phyloP scores from a whole-genome alignment of 768 basidiomycete species.

The Cystofilobasidium macerans region DNA sequence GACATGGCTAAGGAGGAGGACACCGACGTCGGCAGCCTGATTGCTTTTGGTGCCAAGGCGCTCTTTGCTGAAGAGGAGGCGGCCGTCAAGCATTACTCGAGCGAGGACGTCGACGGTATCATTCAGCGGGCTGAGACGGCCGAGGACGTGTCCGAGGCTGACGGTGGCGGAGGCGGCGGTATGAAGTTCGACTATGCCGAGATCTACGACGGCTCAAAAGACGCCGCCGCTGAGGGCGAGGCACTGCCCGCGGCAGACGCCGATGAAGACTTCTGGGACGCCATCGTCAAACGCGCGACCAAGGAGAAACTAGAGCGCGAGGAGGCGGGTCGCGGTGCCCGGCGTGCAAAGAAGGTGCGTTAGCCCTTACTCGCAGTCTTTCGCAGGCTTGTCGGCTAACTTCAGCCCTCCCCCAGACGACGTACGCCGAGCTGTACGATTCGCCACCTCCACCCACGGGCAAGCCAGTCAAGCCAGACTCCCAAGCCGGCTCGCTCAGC shows the following conservation, averaged over 20 bases:
- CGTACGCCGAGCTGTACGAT: background rate
- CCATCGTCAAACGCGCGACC: constrained; percentile 17
- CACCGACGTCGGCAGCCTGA: constrained; percentile 62
- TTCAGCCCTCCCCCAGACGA: background rate
- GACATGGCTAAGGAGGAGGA: constrained; percentile 78
- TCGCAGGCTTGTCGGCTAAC: background rate
- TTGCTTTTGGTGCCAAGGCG: constrained; percentile 42
- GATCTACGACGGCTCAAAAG: constrained; percentile 46
- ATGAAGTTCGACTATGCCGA: constrained; percentile 77
- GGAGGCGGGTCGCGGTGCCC: constrained; percentile 7
- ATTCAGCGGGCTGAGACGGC: constrained; percentile 56
- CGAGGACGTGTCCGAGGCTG: constrained; percentile 49
- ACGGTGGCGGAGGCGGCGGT: constrained; percentile 43
- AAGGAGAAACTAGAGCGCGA: constrained; percentile 12
- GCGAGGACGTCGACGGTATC: constrained; percentile 70
- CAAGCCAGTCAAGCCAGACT: too few species aligned
- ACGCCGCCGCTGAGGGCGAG: constrained; percentile 43
- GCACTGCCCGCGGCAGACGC: background rate
- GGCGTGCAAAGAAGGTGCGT: background rate
- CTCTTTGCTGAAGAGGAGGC: constrained; percentile 58
- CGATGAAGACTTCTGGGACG: constrained; percentile 23
- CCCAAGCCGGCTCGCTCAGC: background rate
- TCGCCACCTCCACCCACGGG: background rate
- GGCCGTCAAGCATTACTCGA: constrained; percentile 51
- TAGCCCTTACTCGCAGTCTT: too few species aligned